Percentiles rank a stretch among this genome's conserved stretches.
Conservation (phyloP, 2,329 filamentous ascomycete species). For the Aspergillus ibericus region DNA sequence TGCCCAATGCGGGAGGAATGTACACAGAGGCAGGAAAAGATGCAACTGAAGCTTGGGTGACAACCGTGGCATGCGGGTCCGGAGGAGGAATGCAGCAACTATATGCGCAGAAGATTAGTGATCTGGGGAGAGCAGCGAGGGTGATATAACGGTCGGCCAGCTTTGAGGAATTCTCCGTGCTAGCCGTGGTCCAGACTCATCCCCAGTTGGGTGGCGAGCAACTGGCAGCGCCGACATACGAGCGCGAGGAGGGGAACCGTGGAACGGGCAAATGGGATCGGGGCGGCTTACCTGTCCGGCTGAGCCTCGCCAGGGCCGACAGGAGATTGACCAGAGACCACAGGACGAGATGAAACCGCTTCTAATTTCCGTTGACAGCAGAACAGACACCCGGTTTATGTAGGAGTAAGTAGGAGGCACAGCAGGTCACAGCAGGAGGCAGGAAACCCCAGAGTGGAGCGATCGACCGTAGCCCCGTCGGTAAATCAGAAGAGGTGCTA, state of each 20-base stretch:
- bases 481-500: neutral
- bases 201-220: neutral
- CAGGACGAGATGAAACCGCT: neutral
- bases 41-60: slow-evolving; percentile 12
- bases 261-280: neutral
- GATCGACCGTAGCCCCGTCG: neutral
- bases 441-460: neutral
- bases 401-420: neutral
- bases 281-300: neutral
- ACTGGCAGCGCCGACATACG: neutral
- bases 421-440: neutral
- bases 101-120: neutral
- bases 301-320: neutral
- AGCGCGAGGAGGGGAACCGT: slow-evolving; percentile 4
- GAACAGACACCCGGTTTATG: neutral
- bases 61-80: slow-evolving; percentile 20
- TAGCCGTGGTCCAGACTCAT: slow-evolving; percentile 6
- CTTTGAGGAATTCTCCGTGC: slow-evolving; percentile 3
- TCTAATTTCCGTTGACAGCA: neutral
- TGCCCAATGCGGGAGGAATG: slow-evolving; percentile 18
- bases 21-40: neutral
- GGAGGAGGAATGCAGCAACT: slow-evolving; percentile 13
- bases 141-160: neutral
- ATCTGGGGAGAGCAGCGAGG: neutral
- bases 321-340: neutral